phyloP scores from a whole-genome alignment of 1,284 basidiomycete species.

The Trametes versicolor region DNA sequence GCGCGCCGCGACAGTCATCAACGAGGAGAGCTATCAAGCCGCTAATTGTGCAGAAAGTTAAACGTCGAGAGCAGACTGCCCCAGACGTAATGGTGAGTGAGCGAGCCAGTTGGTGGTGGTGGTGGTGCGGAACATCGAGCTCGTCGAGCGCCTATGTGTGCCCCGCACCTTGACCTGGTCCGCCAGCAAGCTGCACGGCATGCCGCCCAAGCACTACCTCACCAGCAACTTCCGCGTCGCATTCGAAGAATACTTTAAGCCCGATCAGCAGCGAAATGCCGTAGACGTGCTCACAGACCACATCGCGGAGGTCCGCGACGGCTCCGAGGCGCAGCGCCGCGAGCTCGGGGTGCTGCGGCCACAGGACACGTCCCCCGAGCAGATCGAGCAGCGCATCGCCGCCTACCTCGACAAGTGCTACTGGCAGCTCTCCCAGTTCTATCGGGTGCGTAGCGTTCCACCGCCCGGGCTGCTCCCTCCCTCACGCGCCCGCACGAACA shows the following conservation, averaged over 20 bases:
- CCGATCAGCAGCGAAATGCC: constrained; percentile 35
- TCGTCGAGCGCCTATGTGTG: constrained; percentile 11
- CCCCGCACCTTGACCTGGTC: not conserved
- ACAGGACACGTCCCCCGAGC: constrained; percentile 33
- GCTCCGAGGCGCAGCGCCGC: constrained; percentile 35
- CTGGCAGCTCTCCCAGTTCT: constrained; percentile 40
- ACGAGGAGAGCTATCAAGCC: too few species aligned
- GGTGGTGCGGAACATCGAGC: constrained; percentile 13
- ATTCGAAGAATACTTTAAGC: constrained; percentile 35
- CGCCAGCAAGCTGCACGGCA: constrained; percentile 5
- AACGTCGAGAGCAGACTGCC: not conserved
- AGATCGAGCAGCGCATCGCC: constrained; percentile 33
- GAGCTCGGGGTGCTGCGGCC: constrained; percentile 36
- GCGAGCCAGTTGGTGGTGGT: not conserved
- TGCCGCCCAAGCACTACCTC: constrained; percentile 35
- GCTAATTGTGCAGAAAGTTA: not conserved
- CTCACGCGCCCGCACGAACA: constrained; percentile 20
- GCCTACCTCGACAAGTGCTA: constrained; percentile 40
- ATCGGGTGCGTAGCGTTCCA: constrained; percentile 30
- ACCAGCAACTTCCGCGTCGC: constrained; percentile 38
- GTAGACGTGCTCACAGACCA: constrained; percentile 34
- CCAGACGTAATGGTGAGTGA: not conserved
- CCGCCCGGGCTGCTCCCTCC: constrained; percentile 4
- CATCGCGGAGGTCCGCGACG: constrained; percentile 38
- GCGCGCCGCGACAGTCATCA: not conserved